Base-by-base conservation (phyloP, 805 yeast genomes). In the Lachancea fermentati region DNA sequence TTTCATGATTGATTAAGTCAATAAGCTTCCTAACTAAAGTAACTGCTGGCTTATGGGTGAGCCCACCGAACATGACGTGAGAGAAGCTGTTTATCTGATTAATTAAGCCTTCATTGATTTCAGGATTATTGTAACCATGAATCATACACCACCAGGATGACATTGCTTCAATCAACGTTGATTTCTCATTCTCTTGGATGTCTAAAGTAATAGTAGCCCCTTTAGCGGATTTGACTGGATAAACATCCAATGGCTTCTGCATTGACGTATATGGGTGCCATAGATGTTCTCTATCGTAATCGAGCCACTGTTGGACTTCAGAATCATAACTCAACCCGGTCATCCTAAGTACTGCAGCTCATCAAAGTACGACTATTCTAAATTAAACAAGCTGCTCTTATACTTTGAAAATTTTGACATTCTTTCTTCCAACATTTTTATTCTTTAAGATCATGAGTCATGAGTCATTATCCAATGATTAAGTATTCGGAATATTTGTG, bases 241-340 rank as follows among this genome's bases (percentile, higher is more conserved):
- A 53, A 9, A 54, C 56, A 1, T 48, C 43, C 19, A 51, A 42
- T 4, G 62, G 62, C 5, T 48, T 37, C 1, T 34, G 32, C 42
- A 59, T 41, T 1, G 64, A 58, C 2, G 64, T 54, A 39, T 58
- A 58, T 5, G 62, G 64, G 45, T 59, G 64, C 63, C 64, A 59
- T 26, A 59, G 39, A 38, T 58, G 60, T 24, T 48, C 37, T 29
- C 34, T 45, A 33, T 59, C 64, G 38, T 44, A 57, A 14, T 44
- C 41, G 7, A 54, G 39, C 5, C 41, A 15, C 8, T 41, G 39
- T 18, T 39, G 17, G n/a, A 32, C 37, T 13, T 42, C 39, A 8
- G 16, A 25, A 12, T 24, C 12, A 7, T 24, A 12, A 7, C 28
- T 24, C 28, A 24, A 24, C 11, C 12, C 28, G 28, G 28, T 7